Conservation (phyloP, 176 grass and related monocot species). For the Poa annua region DNA sequence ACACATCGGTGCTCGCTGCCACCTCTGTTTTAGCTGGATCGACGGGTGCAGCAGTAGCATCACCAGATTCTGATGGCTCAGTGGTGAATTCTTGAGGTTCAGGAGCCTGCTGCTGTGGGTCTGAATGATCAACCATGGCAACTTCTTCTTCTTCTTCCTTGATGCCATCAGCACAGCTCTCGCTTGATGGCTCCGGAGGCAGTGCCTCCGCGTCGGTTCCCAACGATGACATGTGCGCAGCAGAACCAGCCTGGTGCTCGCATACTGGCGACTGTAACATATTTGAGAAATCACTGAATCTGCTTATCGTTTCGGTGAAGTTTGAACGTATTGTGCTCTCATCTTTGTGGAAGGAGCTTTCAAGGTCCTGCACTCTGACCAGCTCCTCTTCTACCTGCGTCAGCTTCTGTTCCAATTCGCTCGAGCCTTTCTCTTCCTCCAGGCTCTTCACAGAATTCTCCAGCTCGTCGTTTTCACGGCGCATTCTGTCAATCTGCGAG, state of each 20-base stretch:
- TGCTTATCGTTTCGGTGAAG: constrained; percentile 63
- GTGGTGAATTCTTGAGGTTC: not conserved
- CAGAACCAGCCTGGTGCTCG: constrained; percentile 22
- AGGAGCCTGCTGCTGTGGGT: not conserved
- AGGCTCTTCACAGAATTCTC: constrained; percentile 58
- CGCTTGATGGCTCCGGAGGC: not conserved
- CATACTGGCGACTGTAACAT: constrained; percentile 55
- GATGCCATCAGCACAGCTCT: constrained; percentile 5
- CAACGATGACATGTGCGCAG: not conserved
- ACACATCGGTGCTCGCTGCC: not conserved
- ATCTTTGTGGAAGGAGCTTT: constrained; percentile 66
- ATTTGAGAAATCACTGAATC: constrained; percentile 63
- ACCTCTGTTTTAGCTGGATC: not conserved
- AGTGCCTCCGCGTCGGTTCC: constrained; percentile 1
- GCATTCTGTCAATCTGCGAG: constrained; percentile 74
- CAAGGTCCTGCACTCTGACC: constrained; percentile 58
- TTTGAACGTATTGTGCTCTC: constrained; percentile 58
- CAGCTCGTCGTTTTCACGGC: constrained; percentile 62
- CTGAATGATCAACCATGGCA: not conserved
- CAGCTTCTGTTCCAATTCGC: constrained; percentile 54
- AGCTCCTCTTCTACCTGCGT: constrained; percentile 71
- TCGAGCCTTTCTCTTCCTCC: constrained; percentile 68
- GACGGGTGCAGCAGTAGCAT: not conserved
- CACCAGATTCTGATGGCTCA: not conserved
- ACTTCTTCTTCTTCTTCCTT: not conserved